Conservation (phyloP, 2,329 filamentous ascomycete species). For the Saccharata proteae region DNA sequence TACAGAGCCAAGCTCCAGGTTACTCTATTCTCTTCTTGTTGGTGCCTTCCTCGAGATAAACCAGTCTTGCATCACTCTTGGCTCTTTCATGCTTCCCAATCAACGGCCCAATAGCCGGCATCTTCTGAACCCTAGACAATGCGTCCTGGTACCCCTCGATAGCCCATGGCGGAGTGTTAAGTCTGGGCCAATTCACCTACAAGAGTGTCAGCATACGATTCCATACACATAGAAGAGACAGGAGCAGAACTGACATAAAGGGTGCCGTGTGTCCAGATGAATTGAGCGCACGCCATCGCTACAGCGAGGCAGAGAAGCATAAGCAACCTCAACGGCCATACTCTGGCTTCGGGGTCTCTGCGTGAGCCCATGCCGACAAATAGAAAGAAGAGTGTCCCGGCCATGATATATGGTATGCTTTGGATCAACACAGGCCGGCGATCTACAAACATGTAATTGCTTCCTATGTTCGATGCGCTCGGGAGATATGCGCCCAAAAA, state of each 20-base stretch:
- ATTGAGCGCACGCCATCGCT: conserved; percentile 59
- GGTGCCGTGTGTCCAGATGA: conserved; percentile 76
- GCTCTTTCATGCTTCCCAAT: conserved; percentile 65
- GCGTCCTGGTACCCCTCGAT: conserved; percentile 83
- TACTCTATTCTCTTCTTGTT: conserved; percentile 89
- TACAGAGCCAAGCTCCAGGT: conserved; percentile 2
- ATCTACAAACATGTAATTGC: conserved; percentile 68
- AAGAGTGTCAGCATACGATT: conserved; percentile 11
- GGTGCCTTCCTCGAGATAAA: conserved; percentile 86
- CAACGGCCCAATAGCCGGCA: conserved; percentile 66
- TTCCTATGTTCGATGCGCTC: conserved; percentile 56
- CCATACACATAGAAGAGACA: background rate
- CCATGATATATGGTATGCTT: conserved; percentile 82
- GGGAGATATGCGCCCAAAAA: conserved; percentile 83
- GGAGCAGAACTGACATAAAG: conserved; percentile 68
- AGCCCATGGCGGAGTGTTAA: conserved; percentile 79
- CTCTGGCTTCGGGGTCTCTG: conserved; percentile 56
- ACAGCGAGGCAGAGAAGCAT: conserved; percentile 65
- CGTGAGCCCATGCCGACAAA: conserved; percentile 62
- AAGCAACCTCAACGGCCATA: conserved; percentile 75
- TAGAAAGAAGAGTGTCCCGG: conserved; percentile 75
- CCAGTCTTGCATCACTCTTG: conserved; percentile 67
- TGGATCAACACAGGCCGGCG: conserved; percentile 78
- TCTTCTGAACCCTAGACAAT: conserved; percentile 68
- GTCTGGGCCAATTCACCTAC: conserved; percentile 95